Conservation (phyloP, 2,329 filamentous ascomycete genomes). For the Penicillium sp. region DNA sequence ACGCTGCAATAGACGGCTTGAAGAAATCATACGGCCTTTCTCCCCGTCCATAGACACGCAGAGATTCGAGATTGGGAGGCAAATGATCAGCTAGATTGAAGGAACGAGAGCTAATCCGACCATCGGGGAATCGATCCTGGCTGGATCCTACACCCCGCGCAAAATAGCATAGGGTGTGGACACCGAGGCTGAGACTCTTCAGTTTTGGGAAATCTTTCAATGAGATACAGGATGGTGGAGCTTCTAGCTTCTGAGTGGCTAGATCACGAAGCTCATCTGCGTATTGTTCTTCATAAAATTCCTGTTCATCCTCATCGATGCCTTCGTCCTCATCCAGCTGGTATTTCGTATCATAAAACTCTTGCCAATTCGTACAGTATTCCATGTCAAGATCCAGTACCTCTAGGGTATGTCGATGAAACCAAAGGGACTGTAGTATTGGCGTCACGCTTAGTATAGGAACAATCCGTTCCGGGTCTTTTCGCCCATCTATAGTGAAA, state of each 20-base stretch:
- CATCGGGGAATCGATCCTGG: not conserved
- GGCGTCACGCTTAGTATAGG: not conserved
- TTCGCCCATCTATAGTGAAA: not conserved
- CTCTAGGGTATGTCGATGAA: not conserved
- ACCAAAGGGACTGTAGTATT: not conserved
- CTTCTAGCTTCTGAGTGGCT: not conserved
- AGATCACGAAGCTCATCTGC: not conserved
- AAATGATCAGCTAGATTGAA: not conserved
- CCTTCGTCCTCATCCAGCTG: not conserved
- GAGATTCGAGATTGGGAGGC: not conserved
- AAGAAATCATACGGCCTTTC: not conserved
- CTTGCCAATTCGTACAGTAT: not conserved
- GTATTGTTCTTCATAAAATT: not conserved
- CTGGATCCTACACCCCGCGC: not conserved
- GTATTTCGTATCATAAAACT: not conserved
- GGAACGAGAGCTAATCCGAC: too few relatives aligned
- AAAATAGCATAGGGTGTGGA: not conserved
- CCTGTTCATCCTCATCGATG: not conserved
- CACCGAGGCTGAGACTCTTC: not conserved
- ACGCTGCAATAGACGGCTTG: not conserved
- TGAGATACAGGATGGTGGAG: not conserved
- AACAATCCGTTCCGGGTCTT: not conserved
- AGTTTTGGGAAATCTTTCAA: not conserved
- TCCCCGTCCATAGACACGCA: not conserved
- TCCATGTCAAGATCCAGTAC: not conserved